Evolutionary conservation across 2,329 filamentous ascomycete species (phyloP).

Genomic region (Dendrostoma leiphaemia): DNA sequence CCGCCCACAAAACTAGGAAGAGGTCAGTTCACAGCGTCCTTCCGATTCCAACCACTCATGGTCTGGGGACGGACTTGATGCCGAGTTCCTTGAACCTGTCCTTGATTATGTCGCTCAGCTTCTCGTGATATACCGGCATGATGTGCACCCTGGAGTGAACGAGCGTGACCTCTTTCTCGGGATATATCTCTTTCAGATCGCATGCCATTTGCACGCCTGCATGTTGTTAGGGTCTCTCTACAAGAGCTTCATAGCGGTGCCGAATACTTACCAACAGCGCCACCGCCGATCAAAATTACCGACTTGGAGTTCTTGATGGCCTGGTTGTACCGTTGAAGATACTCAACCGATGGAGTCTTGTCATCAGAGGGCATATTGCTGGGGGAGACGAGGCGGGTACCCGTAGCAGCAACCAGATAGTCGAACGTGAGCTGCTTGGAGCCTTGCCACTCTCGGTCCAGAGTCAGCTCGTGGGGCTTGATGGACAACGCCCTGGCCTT

Average conservation of each 20-base stretch:
- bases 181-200: constrained; percentile 46
- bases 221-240: not conserved
- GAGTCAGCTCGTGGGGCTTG: constrained; percentile 28
- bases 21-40: constrained; percentile 19
- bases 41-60: too few relatives aligned
- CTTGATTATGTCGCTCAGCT: constrained; percentile 36
- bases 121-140: constrained; percentile 41
- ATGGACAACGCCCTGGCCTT: constrained; percentile 33
- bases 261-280: constrained; percentile 38
- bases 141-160: constrained; percentile 44
- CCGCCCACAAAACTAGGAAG: constrained; percentile 24
- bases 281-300: constrained; percentile 40
- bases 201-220: constrained; percentile 42
- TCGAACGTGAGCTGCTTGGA: constrained; percentile 36
- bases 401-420: constrained; percentile 44
- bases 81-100: constrained; percentile 36
- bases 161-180: constrained; percentile 43
- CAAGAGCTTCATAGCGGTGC: not conserved
- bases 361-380: constrained; percentile 33
- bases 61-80: constrained; percentile 29
- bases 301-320: constrained; percentile 28
- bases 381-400: constrained; percentile 34
- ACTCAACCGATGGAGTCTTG: constrained; percentile 30
- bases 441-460: constrained; percentile 33
- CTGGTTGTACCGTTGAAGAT: constrained; percentile 33